A percentile compares a stretch with the other conserved stretches of the same genome.
Conservation (phyloP, 1,139 yeast species). For the Taphrina communis region DNA sequence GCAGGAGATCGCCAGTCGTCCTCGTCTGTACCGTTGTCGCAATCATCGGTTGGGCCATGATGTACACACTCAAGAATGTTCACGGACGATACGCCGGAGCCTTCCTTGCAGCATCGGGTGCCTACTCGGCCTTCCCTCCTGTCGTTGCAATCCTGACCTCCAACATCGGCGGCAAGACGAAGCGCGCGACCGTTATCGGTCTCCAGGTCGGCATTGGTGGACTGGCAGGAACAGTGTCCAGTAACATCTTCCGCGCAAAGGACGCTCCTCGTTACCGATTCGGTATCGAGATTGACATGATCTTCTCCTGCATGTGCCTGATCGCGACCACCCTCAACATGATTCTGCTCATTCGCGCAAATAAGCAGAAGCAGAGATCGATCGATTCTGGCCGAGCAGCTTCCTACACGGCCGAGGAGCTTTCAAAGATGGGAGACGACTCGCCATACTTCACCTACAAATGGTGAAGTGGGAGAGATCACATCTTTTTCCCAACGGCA, state of each 20-base stretch:
- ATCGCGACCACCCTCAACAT: slow-evolving; percentile 52
- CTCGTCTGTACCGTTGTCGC: slow-evolving; percentile 49
- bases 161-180: slow-evolving; percentile 51
- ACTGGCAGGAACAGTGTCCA: slow-evolving; percentile 64
- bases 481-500: no score
- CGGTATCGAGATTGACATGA: slow-evolving; percentile 60
- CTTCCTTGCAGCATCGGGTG: slow-evolving; percentile 39
- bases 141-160: slow-evolving; percentile 35
- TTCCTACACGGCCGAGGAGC: slow-evolving; percentile 20
- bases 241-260: slow-evolving; percentile 60
- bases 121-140: slow-evolving; percentile 39
- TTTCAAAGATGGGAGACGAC: slow-evolving; percentile 37
- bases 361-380: slow-evolving; percentile 45
- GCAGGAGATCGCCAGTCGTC: slow-evolving; percentile 53
- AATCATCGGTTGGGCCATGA: slow-evolving; percentile 52
- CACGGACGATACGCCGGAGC: slow-evolving; percentile 36
- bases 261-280: slow-evolving; percentile 63
- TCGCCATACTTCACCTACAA: slow-evolving; percentile 38
- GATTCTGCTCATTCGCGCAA: slow-evolving; percentile 52
- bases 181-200: slow-evolving; percentile 59
- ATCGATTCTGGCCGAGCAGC: slow-evolving; percentile 33
- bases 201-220: slow-evolving; percentile 64
- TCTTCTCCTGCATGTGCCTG: slow-evolving; percentile 55
- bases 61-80: slow-evolving; percentile 19
- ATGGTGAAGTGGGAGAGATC: neutral